These are phyloP conservation scores for Sclerotinia nivalis DNA, from an alignment of 2,329 filamentous ascomycete species.

Conservation along the genomic window DNA sequence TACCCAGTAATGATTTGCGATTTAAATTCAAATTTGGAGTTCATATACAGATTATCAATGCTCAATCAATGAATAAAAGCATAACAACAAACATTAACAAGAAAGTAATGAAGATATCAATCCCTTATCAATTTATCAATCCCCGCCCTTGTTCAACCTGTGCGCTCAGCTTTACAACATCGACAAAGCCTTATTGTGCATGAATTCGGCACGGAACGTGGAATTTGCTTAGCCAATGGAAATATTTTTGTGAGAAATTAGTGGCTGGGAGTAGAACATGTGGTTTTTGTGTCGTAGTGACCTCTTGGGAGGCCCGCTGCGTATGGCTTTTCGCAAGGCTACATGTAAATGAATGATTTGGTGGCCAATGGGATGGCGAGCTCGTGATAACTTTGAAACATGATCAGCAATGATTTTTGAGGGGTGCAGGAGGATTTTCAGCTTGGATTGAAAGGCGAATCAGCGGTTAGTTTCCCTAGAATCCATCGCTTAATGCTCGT, in stretches of 20 bases:
- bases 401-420: neutral
- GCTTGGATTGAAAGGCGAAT: too few species aligned
- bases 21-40: neutral
- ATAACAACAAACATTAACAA: neutral
- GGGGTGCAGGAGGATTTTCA: neutral
- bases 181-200: neutral
- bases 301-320: neutral
- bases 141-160: conserved; percentile 4
- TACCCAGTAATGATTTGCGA: too few species aligned
- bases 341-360: neutral
- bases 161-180: neutral
- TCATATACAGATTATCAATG: neutral
- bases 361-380: neutral
- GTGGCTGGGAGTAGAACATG: neutral
- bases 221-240: neutral
- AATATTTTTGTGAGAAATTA: neutral
- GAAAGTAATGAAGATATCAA: neutral
- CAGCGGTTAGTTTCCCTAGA: too few species aligned
- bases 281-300: neutral
- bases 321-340: conserved; percentile 3
- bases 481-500: too few species aligned
- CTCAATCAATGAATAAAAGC: too few species aligned
- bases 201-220: neutral
- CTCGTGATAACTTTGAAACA: neutral
- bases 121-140: neutral